Evolutionary conservation across 2,329 filamentous ascomycete genomes (phyloP).

Genomic region (Hymenoscyphus linearis): DNA sequence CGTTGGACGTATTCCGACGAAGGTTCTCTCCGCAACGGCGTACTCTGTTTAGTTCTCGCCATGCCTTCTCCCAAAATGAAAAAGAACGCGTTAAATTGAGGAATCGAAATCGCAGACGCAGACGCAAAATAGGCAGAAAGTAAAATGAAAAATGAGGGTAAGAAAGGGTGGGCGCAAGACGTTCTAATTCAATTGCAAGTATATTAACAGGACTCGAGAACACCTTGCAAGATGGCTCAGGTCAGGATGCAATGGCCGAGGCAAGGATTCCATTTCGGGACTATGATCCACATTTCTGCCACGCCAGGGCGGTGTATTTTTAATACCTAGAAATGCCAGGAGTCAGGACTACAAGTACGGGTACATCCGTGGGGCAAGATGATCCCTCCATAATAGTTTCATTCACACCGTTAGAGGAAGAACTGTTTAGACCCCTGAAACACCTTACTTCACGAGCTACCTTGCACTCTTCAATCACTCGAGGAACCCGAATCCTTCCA

Average conservation of each 20-base stretch:
- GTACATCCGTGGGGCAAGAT: neutral
- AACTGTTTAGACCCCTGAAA: neutral
- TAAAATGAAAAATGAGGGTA: neutral
- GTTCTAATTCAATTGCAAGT: neutral
- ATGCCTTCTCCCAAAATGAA: slow-evolving; percentile 37
- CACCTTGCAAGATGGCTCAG: slow-evolving; percentile 17
- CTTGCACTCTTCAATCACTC: neutral
- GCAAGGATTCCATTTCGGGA: neutral
- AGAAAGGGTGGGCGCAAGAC: neutral
- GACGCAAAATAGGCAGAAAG: slow-evolving; percentile 2
- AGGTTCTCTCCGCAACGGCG: slow-evolving; percentile 57
- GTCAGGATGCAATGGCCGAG: neutral
- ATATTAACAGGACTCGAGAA: neutral
- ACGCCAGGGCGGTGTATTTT: neutral
- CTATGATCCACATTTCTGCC: neutral
- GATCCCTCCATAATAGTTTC: slow-evolving; percentile 2
- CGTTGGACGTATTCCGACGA: slow-evolving; percentile 60
- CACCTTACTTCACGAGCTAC: neutral
- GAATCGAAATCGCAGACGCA: slow-evolving; percentile 10
- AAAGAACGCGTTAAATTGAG: slow-evolving; percentile 6
- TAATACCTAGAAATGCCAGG: neutral
- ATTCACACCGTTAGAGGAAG: neutral
- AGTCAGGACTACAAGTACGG: too few relatives aligned
- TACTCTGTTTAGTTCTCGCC: slow-evolving; percentile 66
- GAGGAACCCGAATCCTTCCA: neutral